Evolutionary conservation across 139 green algal species (phyloP).

Genomic region (Chlorella sp.): DNA sequence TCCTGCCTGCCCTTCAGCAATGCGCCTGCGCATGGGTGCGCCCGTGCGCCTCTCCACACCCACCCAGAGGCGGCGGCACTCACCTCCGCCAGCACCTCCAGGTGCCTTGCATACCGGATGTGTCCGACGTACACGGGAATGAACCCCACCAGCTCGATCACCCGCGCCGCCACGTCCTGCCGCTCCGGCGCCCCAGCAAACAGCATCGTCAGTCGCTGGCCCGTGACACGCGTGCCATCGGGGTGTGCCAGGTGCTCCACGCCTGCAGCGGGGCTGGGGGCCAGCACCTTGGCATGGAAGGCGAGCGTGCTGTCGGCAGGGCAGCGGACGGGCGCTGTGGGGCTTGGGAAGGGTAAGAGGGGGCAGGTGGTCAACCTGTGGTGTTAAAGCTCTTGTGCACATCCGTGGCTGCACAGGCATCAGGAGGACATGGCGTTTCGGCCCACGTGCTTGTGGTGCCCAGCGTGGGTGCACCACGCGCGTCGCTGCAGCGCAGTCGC

Average conservation of each 20-base stretch:
- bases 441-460: background rate
- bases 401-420: background rate
- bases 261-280: no score
- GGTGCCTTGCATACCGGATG: slow-evolving; percentile 42
- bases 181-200: slow-evolving; percentile 24
- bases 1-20: no score
- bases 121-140: slow-evolving; percentile 30
- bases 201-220: slow-evolving; percentile 32
- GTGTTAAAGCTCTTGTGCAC: slow-evolving; percentile 49
- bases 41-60: no score
- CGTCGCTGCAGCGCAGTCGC: no score
- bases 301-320: no score
- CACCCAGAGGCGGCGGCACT: background rate
- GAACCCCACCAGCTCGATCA: slow-evolving; percentile 34
- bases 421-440: background rate
- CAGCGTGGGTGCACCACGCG: background rate
- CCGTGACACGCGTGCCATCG: slow-evolving; percentile 12
- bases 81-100: slow-evolving; percentile 17
- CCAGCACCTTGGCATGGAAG: no score
- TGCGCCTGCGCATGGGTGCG: no score
- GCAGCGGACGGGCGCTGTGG: no score
- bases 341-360: no score
- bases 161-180: slow-evolving; percentile 2
- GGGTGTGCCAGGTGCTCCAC: slow-evolving; percentile 28
- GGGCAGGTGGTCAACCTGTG: no score